Conservation (phyloP, 1,284 basidiomycete species). For the Kwoniella shivajii region DNA sequence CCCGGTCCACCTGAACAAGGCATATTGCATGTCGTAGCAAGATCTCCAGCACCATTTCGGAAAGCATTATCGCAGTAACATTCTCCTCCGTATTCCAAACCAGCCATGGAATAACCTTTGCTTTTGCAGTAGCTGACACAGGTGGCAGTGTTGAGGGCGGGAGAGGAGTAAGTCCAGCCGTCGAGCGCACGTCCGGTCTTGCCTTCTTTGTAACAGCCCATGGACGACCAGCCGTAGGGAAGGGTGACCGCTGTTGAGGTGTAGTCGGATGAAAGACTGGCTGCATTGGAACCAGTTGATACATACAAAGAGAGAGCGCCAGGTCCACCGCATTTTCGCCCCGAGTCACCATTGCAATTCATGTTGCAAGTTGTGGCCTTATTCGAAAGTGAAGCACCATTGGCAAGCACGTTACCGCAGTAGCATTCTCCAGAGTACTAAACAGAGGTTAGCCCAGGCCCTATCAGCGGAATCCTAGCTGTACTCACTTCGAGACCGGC, state of each 20-base stretch:
- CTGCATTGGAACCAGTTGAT: constrained; percentile 15
- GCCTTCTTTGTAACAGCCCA: constrained; percentile 22
- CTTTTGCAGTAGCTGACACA: constrained; percentile 27
- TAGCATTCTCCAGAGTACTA: constrained; percentile 31
- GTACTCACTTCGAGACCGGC: constrained; percentile 34
- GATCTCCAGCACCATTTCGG: constrained; percentile 14
- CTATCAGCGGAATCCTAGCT: not conserved
- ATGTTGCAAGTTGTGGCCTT: constrained; percentile 29
- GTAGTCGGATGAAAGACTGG: constrained; percentile 8
- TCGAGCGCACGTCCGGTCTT: constrained; percentile 30
- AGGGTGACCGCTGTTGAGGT: constrained; percentile 13
- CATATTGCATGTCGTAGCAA: constrained; percentile 26
- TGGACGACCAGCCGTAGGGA: constrained; percentile 26
- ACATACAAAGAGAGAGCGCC: constrained; percentile 24
- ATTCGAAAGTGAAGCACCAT: constrained; percentile 25
- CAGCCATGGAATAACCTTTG: constrained; percentile 32
- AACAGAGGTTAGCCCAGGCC: not conserved
- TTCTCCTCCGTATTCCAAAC: constrained; percentile 40
- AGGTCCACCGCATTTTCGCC: constrained; percentile 34
- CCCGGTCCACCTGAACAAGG: constrained; percentile 33
- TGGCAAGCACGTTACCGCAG: constrained; percentile 28
- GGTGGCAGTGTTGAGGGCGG: constrained; percentile 29
- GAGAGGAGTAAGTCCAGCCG: constrained; percentile 26
- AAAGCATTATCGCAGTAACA: constrained; percentile 44
- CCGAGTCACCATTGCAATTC: constrained; percentile 34